These are phyloP conservation scores for Huntiella abstrusa DNA, from an alignment of 2,329 filamentous ascomycete species.

Conservation along the genomic window DNA sequence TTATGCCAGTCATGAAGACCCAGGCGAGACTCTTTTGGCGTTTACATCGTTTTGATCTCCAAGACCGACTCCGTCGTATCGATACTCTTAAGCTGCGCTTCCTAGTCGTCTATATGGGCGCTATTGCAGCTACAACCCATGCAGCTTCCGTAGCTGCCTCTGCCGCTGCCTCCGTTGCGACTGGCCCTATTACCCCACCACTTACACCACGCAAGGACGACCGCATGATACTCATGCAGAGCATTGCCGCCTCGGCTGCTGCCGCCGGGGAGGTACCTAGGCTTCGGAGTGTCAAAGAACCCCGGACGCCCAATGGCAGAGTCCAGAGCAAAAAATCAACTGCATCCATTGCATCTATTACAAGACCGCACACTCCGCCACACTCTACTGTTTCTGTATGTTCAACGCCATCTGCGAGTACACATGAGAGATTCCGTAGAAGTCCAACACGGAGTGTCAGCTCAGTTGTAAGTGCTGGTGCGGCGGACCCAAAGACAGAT, in stretches of 20 bases:
- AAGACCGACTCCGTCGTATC: conserved; percentile 38
- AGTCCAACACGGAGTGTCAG: conserved; percentile 4
- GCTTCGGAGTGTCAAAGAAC: neutral
- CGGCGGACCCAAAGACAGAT: conserved; percentile 16
- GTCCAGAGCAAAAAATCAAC: neutral
- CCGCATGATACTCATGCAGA: conserved; percentile 9
- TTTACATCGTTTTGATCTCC: conserved; percentile 30
- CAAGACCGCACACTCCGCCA: conserved; percentile 1
- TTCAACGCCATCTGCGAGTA: conserved; percentile 3
- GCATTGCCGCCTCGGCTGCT: conserved; percentile 4
- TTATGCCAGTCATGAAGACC: conserved; percentile 23
- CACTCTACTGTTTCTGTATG: neutral
- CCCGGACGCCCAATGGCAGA: neutral
- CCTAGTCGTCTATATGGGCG: conserved; percentile 43
- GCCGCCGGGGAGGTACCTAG: conserved; percentile 2
- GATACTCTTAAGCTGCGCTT: conserved; percentile 47
- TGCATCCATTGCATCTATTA: neutral
- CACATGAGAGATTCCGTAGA: neutral
- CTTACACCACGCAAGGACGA: conserved; percentile 5
- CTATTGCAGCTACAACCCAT: conserved; percentile 24
- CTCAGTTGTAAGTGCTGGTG: conserved; percentile 13
- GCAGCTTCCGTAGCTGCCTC: conserved; percentile 10
- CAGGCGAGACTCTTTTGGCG: conserved; percentile 39
- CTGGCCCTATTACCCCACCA: conserved; percentile 4
- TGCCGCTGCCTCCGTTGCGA: neutral